phyloP scores from a whole-genome alignment of 2,329 filamentous ascomycete species.

The Alternaria incomplexa region DNA sequence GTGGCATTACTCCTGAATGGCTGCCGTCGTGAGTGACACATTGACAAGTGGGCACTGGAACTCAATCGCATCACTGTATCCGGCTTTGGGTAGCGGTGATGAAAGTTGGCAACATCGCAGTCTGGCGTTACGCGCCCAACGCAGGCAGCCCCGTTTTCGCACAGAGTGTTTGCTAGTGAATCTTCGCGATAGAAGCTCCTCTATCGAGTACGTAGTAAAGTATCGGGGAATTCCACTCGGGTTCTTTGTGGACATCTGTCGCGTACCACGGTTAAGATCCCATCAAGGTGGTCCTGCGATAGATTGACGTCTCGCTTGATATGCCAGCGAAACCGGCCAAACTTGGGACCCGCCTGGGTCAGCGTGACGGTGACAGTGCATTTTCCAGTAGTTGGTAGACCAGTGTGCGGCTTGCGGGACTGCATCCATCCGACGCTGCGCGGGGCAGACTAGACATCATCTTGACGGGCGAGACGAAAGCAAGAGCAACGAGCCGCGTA shows the following conservation, averaged over 20 bases:
- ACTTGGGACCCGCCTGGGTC: background rate
- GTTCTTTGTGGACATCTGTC: background rate
- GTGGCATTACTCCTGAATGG: constrained; percentile 9
- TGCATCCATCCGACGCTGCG: constrained; percentile 4
- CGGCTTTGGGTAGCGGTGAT: background rate
- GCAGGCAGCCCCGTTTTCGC: background rate
- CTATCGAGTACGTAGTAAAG: background rate
- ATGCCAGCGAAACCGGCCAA: background rate
- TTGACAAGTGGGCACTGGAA: background rate
- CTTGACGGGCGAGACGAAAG: background rate
- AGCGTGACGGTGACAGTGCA: constrained; percentile 8
- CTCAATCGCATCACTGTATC: background rate
- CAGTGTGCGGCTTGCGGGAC: constrained; percentile 6
- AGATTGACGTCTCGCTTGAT: constrained; percentile 12
- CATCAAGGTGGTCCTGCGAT: constrained; percentile 4
- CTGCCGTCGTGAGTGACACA: constrained; percentile 2
- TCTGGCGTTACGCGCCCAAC: background rate
- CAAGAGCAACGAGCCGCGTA: background rate
- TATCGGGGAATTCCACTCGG: background rate
- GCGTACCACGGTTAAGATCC: background rate
- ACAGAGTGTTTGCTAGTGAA: background rate
- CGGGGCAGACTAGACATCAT: background rate
- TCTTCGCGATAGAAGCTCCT: background rate
- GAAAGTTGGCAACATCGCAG: background rate
- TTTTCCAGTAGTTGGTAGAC: background rate